Evolutionary conservation across 2,329 filamentous ascomycete species (phyloP).

Genomic region (Albophoma yamanashiensis): DNA sequence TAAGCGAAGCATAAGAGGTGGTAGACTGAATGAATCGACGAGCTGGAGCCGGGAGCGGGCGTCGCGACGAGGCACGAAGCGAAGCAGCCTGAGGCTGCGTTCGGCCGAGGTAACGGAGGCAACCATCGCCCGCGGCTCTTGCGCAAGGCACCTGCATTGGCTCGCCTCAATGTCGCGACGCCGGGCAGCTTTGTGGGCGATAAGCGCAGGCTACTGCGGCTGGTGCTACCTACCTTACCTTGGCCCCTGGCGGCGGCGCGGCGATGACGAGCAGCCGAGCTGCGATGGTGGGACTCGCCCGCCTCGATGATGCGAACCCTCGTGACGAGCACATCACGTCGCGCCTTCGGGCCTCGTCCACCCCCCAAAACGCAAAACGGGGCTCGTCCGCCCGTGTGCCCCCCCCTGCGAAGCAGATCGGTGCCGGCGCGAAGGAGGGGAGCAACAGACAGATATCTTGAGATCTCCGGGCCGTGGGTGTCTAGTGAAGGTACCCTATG

Average conservation of each 20-base stretch:
- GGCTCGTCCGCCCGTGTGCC: background rate
- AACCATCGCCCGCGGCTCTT: background rate
- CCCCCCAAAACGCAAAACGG: background rate
- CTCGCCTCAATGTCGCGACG: background rate
- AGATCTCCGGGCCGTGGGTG: background rate
- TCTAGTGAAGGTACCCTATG: background rate
- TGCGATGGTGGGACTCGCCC: background rate
- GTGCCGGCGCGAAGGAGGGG: no score
- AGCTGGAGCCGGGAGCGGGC: background rate
- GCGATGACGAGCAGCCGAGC: background rate
- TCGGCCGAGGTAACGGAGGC: background rate
- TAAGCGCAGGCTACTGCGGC: background rate
- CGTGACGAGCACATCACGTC: background rate
- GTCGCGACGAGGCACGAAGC: no score
- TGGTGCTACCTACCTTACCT: background rate
- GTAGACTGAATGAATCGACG: background rate
- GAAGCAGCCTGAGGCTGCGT: background rate
- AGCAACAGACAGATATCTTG: no score
- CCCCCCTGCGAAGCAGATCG: background rate
- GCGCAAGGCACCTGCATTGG: background rate
- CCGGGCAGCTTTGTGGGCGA: background rate
- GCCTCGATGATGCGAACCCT: background rate
- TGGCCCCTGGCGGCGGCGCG: background rate
- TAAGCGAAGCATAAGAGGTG: background rate
- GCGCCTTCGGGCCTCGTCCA: background rate